phyloP scores from a whole-genome alignment of 2,329 filamentous ascomycete genomes.

The Pseudogymnoascus sp. region DNA sequence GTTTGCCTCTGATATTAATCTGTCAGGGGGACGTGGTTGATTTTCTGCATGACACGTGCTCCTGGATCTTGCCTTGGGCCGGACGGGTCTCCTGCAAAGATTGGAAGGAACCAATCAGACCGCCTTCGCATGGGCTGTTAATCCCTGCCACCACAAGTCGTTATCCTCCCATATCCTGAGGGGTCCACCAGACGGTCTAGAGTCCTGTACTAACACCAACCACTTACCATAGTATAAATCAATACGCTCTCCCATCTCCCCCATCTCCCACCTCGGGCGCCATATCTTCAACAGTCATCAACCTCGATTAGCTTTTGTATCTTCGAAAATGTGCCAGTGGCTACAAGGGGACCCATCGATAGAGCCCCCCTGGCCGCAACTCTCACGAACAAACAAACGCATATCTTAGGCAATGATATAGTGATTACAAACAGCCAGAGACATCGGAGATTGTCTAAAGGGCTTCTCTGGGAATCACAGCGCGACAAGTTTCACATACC shows the following conservation, averaged over 20 bases:
- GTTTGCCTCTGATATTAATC: background rate
- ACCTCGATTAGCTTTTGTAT: background rate
- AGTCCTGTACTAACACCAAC: background rate
- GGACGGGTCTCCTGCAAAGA: background rate
- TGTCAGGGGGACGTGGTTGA: conserved; percentile 1
- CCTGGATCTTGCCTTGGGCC: background rate
- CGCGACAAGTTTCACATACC: background rate
- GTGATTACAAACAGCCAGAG: background rate
- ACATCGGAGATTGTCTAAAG: background rate
- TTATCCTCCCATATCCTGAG: conserved; percentile 6
- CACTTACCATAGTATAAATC: background rate
- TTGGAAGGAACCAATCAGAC: conserved; percentile 1
- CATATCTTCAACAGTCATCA: background rate
- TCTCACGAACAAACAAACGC: background rate
- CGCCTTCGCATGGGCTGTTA: background rate
- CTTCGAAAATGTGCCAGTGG: conserved; percentile 8
- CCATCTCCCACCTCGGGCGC: conserved; percentile 5
- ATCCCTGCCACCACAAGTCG: conserved; percentile 1
- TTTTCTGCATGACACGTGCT: conserved; percentile 9
- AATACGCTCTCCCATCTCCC: conserved; percentile 2
- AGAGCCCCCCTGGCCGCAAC: conserved; percentile 9
- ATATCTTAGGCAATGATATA: background rate
- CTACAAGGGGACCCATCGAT: conserved; percentile 3
- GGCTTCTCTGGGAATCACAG: background rate
- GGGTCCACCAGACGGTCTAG: conserved; percentile 1